These are phyloP conservation scores for Cercospora sp. DNA, from an alignment of 2,329 filamentous ascomycete genomes.

Conservation along the genomic window DNA sequence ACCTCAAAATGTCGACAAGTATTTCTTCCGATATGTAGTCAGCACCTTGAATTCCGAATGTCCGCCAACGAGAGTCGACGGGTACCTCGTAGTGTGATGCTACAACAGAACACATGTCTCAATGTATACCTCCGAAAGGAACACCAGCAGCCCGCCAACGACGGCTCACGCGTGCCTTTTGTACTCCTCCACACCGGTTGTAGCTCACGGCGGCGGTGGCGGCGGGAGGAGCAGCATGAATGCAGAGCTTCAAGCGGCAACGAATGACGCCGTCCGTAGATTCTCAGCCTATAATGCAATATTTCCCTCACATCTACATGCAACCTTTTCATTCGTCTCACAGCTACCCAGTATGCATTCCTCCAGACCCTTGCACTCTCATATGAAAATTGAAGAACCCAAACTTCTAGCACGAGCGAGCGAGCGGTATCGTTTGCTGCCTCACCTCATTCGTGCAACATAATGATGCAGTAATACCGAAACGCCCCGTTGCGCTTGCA, in stretches of 20 bases:
- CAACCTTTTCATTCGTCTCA: background rate
- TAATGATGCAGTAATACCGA: background rate
- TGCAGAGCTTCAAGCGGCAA: background rate
- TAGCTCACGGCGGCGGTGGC: background rate
- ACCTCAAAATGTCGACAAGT: slow-evolving; percentile 1
- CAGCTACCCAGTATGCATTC: background rate
- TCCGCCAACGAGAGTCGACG: slow-evolving; percentile 8
- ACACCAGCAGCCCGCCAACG: background rate
- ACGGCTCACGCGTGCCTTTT: slow-evolving; percentile 10
- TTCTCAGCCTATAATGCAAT: background rate
- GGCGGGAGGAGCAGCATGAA: background rate
- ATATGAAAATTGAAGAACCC: background rate
- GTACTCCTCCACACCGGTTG: background rate
- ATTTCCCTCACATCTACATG: background rate
- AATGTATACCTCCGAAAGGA: background rate
- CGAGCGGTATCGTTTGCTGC: background rate
- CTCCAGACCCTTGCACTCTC: background rate
- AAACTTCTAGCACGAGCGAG: background rate
- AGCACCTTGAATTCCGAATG: slow-evolving; percentile 2
- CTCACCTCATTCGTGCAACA: background rate
- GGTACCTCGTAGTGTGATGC: slow-evolving; percentile 3
- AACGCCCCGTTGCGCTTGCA: background rate
- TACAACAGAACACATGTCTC: slow-evolving; percentile 3
- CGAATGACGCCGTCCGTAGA: background rate
- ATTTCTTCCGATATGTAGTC: slow-evolving; percentile 6